A percentile compares a stretch with the other conserved stretches of the same genome.
phyloP scores from a whole-genome alignment of 176 grass and related monocot species.

The Lolium rigidum region DNA sequence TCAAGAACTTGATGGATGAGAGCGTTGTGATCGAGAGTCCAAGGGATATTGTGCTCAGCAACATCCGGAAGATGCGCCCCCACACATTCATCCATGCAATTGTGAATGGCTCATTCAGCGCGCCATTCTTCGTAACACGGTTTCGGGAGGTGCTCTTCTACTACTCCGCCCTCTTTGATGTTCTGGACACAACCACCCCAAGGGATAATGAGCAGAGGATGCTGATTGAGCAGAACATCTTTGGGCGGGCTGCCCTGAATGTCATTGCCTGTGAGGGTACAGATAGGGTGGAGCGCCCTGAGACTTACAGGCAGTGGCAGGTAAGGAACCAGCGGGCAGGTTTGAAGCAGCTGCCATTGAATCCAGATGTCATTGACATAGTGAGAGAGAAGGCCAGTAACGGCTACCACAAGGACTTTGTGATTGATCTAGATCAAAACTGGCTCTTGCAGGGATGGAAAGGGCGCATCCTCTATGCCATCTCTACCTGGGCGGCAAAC shows the following conservation, averaged over 20 bases:
- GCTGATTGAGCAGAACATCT: slow-evolving; percentile 73
- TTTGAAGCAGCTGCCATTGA: slow-evolving; percentile 72
- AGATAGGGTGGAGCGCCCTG: slow-evolving; percentile 79
- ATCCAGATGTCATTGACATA: slow-evolving; percentile 46
- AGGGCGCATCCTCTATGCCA: slow-evolving; percentile 69
- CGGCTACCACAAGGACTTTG: slow-evolving; percentile 83
- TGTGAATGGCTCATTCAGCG: slow-evolving; percentile 76
- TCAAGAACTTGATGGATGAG: slow-evolving; percentile 84
- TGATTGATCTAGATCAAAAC: slow-evolving; percentile 69
- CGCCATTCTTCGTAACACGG: slow-evolving; percentile 83
- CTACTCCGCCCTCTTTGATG: slow-evolving; percentile 79
- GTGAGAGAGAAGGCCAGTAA: slow-evolving; percentile 54
- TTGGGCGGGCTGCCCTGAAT: slow-evolving; percentile 71
- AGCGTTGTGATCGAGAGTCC: slow-evolving; percentile 75
- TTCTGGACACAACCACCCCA: slow-evolving; percentile 72
- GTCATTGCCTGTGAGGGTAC: slow-evolving; percentile 76
- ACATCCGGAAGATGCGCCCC: slow-evolving; percentile 68
- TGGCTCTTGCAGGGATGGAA: slow-evolving; percentile 95
- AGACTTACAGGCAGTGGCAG: slow-evolving; percentile 94
- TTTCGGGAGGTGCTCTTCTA: slow-evolving; percentile 80
- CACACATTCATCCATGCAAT: slow-evolving; percentile 65
- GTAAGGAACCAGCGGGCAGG: slow-evolving; percentile 75
- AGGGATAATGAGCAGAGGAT: slow-evolving; percentile 69
- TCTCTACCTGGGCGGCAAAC: slow-evolving; percentile 66
- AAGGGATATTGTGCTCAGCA: slow-evolving; percentile 65